phyloP scores from a whole-genome alignment of 441 rosid genomes.

The Bocquillonia castaneifolia region DNA sequence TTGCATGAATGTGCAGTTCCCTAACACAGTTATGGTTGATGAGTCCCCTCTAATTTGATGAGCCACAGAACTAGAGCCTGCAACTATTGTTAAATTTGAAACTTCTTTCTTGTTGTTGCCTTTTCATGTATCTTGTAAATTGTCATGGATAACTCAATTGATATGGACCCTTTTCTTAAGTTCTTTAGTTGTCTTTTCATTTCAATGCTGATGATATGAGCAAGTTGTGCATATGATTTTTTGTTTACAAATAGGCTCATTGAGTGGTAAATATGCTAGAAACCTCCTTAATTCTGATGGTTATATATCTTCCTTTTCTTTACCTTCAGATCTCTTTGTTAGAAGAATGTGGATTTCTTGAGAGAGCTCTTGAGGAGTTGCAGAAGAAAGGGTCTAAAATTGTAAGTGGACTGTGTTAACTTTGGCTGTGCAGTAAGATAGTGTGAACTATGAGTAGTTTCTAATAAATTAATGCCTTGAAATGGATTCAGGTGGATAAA shows the following conservation, averaged over 20 bases:
- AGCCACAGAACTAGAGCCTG: no score
- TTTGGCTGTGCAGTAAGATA: background rate
- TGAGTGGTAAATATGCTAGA: background rate
- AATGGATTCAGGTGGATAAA: constrained; percentile 69
- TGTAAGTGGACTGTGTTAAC: constrained; percentile 40
- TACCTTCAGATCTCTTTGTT: constrained; percentile 67
- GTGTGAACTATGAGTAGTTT: constrained; percentile 14
- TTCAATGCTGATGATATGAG: background rate
- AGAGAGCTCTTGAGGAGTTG: constrained; percentile 79
- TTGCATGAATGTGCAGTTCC: background rate
- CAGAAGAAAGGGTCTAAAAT: constrained; percentile 66
- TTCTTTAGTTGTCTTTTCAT: background rate
- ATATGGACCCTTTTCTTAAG: no score
- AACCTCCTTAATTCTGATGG: background rate
- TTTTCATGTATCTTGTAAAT: background rate
- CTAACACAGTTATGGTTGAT: background rate
- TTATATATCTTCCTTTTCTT: constrained; percentile 1
- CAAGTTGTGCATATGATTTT: background rate
- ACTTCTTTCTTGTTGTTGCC: background rate
- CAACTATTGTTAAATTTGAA: background rate
- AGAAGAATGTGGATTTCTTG: constrained; percentile 72
- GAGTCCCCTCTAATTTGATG: background rate
- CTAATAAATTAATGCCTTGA: constrained; percentile 21
- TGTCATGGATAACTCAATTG: background rate
- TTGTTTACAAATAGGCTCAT: background rate